phyloP scores from a whole-genome alignment of 2,329 filamentous ascomycete genomes.

The Alternaria sp. region DNA sequence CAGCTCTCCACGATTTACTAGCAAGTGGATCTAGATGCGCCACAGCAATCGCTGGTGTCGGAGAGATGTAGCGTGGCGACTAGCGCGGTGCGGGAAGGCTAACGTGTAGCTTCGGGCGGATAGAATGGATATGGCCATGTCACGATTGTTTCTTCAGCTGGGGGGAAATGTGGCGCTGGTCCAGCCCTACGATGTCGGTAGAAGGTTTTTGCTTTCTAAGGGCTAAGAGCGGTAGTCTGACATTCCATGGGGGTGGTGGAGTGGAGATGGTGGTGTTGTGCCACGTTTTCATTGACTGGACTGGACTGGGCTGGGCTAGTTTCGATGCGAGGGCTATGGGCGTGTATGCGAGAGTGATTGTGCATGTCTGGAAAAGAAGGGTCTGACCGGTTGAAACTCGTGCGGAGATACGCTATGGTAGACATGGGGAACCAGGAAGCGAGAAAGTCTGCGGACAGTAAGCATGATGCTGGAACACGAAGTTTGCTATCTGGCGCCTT shows the following conservation, averaged over 20 bases:
- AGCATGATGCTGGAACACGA: neutral
- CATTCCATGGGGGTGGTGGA: neutral
- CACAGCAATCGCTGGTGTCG: neutral
- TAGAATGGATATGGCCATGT: neutral
- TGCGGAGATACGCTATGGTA: neutral
- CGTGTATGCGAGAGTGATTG: neutral
- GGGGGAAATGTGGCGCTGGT: neutral
- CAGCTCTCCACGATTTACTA: constrained; percentile 6
- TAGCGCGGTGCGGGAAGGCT: neutral
- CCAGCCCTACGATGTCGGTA: neutral
- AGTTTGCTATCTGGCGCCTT: neutral
- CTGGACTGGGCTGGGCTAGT: neutral
- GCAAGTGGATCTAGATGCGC: neutral
- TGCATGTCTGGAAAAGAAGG: neutral
- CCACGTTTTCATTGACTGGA: neutral
- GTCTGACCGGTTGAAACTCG: neutral
- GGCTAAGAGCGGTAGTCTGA: neutral
- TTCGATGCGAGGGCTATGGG: neutral
- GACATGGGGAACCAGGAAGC: neutral
- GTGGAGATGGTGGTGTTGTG: neutral
- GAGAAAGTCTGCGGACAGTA: neutral
- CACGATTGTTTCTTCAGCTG: neutral
- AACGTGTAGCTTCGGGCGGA: neutral
- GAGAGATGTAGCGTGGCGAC: neutral
- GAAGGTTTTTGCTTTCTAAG: neutral